phyloP scores from a whole-genome alignment of 345 rosid species.

The Eucalyptus tenuipes region DNA sequence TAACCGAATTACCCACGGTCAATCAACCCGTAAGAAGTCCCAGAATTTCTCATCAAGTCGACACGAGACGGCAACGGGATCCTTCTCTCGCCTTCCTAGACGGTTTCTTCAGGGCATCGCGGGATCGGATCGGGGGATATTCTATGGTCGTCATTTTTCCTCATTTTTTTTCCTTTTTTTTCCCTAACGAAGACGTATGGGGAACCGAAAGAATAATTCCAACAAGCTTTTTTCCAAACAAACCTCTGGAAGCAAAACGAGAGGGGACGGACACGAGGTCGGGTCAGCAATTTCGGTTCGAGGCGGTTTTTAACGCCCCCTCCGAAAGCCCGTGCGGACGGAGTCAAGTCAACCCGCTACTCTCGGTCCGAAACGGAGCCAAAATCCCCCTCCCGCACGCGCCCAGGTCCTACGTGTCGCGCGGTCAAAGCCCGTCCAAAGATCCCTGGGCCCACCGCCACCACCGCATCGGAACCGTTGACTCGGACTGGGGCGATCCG shows the following conservation, averaged over 20 bases:
- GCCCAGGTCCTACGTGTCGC: neutral
- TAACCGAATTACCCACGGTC: neutral
- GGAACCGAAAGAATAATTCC: neutral
- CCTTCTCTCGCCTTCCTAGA: neutral
- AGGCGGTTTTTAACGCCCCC: neutral
- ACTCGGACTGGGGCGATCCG: constrained; percentile 4
- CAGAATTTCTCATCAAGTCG: neutral
- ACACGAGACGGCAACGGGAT: neutral
- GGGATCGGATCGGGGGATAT: neutral
- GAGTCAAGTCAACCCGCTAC: constrained; percentile 13
- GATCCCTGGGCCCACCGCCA: neutral
- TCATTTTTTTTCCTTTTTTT: neutral
- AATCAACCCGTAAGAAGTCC: neutral
- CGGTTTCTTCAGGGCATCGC: neutral
- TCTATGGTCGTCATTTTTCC: neutral
- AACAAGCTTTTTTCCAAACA: neutral
- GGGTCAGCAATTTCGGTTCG: neutral
- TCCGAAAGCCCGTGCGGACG: neutral
- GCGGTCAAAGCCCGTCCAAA: neutral
- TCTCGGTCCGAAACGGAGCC: neutral
- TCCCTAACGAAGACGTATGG: neutral
- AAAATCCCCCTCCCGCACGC: neutral
- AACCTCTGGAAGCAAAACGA: neutral
- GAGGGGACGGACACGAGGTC: neutral
- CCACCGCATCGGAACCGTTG: constrained; percentile 3